These are phyloP conservation scores for Dalechampia spathulata DNA, from an alignment of 441 rosid genomes.

Conservation along the genomic window DNA sequence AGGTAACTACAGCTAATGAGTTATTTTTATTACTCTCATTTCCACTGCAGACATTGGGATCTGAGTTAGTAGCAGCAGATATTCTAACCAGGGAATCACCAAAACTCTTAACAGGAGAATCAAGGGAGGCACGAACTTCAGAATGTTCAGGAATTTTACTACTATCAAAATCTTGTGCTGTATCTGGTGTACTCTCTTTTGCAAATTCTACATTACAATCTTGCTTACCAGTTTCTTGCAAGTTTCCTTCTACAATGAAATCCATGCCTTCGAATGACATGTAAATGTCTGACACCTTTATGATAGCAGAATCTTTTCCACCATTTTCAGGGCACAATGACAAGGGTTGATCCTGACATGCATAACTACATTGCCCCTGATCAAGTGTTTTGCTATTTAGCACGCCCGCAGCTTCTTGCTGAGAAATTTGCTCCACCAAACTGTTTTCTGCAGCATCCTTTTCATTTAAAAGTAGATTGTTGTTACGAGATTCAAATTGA, in stretches of 20 bases:
- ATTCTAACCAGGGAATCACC: conserved; percentile 10
- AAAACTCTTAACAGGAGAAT: conserved; percentile 12
- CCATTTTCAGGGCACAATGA: conserved; percentile 16
- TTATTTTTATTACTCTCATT: conserved; percentile 14
- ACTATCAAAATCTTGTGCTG: conserved; percentile 16
- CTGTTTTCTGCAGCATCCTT: conserved; percentile 16
- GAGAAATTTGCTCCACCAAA: conserved; percentile 23
- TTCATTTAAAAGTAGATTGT: conserved; percentile 13
- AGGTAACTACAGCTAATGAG: conserved; percentile 16
- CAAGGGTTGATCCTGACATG: conserved; percentile 17
- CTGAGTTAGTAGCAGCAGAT: conserved; percentile 3
- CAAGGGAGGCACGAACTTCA: conserved; percentile 13
- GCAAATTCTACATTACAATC: conserved; percentile 14
- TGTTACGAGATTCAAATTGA: conserved; percentile 24
- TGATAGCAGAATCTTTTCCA: conserved; percentile 18
- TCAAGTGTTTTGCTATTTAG: conserved; percentile 15
- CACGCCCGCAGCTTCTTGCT: conserved; percentile 19
- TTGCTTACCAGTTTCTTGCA: conserved; percentile 12
- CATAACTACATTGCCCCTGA: conserved; percentile 21
- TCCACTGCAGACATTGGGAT: conserved; percentile 14
- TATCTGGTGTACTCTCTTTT: conserved; percentile 2
- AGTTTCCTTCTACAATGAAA: conserved; percentile 15
- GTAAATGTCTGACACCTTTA: conserved; percentile 5
- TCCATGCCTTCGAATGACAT: conserved; percentile 17
- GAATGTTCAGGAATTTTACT: conserved; percentile 19